Evolutionary conservation across 2,329 filamentous ascomycete genomes (phyloP), one percentile per base, ranked within the genome.

Genomic region (Neofusicoccum parvum): DNA sequence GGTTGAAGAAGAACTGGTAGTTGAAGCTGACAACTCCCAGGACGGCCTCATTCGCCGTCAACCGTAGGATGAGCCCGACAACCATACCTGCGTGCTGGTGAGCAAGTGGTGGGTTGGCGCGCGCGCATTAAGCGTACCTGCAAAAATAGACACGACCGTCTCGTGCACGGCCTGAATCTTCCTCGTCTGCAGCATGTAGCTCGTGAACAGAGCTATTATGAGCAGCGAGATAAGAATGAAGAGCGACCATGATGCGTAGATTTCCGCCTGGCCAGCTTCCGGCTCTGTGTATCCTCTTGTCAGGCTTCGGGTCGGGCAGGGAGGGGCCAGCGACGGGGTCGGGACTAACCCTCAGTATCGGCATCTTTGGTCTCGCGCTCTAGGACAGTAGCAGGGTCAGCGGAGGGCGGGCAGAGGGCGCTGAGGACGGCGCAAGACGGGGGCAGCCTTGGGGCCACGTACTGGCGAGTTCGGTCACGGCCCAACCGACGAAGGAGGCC

Each of bases 1-100:
- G 87, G 79, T 99, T 99, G 85, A 99, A 99, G 85, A 99, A 99
- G 83, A 98, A 97, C 76, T 98, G 94, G 78, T 97, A 97, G 82
- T 98, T 91, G 83, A 99, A 99, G 79, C 90, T 96, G 74, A 99
- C 93, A 69, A 92, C 89, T 75, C 92, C 91, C 77, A 94, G 90
- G 72, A 99, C 93, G 68, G 90, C 92, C 68, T 92, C 90, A 70
- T 90, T 90, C 62, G 90, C 89, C 49, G 88, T 92, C 68, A 97
- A 82, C 74, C 95, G 88, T 66, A 99, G 88, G 67, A 96, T 86
- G 72, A 99, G 83, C 5, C 95, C 95, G 67, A 99, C 92, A 66
- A 93, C 90, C 95, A 98, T 98, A 73, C 94, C 94, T 96, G 68
- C 65, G 66, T 15, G 66, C 64, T 62, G 49, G 59, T 67, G 62